phyloP scores from a whole-genome alignment of 768 basidiomycete genomes.

The Mycena chlorophos region DNA sequence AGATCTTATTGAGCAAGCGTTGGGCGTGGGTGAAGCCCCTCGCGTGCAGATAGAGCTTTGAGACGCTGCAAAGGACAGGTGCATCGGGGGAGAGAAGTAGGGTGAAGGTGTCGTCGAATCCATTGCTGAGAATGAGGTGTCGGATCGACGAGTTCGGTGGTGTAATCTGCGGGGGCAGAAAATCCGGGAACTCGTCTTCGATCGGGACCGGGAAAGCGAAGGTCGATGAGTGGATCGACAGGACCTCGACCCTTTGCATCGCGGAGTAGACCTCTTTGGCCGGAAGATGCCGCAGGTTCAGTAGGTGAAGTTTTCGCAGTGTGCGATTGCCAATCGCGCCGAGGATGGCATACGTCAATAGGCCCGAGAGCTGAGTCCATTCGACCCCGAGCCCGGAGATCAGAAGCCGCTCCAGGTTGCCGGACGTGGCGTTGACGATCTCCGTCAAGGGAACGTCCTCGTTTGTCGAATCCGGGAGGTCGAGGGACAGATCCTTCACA shows the following conservation, averaged over 20 bases:
- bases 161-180: not conserved
- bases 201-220: not conserved
- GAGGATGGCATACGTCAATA: slow-evolving; percentile 1
- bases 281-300: slow-evolving; percentile 2
- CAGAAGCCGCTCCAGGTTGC: slow-evolving; percentile 14
- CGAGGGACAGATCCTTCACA: slow-evolving; percentile 11
- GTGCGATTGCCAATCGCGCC: not conserved
- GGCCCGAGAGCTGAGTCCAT: slow-evolving; percentile 2
- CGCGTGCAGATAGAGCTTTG: not conserved
- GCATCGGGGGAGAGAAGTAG: slow-evolving; percentile 3
- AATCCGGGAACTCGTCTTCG: not conserved
- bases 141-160: not conserved
- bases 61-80: slow-evolving; percentile 2
- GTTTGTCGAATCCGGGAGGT: slow-evolving; percentile 14
- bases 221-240: slow-evolving; percentile 10
- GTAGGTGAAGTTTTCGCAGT: slow-evolving; percentile 9
- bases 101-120: not conserved
- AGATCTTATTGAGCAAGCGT: not conserved
- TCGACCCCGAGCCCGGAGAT: slow-evolving; percentile 5
- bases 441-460: slow-evolving; percentile 9
- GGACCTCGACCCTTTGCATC: not conserved
- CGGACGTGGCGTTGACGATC: not conserved
- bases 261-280: not conserved
- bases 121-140: slow-evolving; percentile 5
- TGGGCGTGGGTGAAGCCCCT: not conserved